Conservation (phyloP, 1,284 basidiomycete species). For the Cryptococcus deneoformans region DNA sequence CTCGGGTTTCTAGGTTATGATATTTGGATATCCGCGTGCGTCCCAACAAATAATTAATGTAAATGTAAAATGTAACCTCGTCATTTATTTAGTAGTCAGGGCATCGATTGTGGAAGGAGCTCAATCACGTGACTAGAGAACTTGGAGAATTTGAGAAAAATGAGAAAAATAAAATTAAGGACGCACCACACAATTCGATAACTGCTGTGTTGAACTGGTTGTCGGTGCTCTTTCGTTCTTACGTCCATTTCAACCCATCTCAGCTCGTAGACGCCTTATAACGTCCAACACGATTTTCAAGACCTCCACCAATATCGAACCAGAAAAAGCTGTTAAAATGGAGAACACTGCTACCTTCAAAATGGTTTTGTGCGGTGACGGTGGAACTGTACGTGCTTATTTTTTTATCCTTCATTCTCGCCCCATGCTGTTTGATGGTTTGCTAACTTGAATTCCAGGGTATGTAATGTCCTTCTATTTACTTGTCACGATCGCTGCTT, state of each 20-base stretch:
- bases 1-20: too few relatives aligned
- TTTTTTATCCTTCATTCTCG: background rate
- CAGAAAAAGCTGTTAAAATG: slow-evolving; percentile 22
- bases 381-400: slow-evolving; percentile 78
- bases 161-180: background rate
- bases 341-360: slow-evolving; percentile 87
- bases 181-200: background rate
- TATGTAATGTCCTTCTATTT: background rate
- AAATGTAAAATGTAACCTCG: too few relatives aligned
- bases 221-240: too few relatives aligned
- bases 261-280: background rate
- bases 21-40: too few relatives aligned
- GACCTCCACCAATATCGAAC: background rate
- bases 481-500: too few relatives aligned
- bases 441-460: slow-evolving; percentile 5
- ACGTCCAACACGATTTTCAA: too few relatives aligned
- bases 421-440: background rate
- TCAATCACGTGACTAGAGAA: background rate
- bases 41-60: too few relatives aligned
- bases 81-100: too few relatives aligned
- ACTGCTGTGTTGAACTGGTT: too few relatives aligned
- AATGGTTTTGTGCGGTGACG: slow-evolving; percentile 93
- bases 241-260: background rate
- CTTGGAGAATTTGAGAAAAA: slow-evolving; percentile 2
- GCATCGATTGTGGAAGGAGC: background rate